These are phyloP conservation scores for Pestalotiopsis sp. DNA, from an alignment of 2,329 filamentous ascomycete genomes.

Conservation along the genomic window DNA sequence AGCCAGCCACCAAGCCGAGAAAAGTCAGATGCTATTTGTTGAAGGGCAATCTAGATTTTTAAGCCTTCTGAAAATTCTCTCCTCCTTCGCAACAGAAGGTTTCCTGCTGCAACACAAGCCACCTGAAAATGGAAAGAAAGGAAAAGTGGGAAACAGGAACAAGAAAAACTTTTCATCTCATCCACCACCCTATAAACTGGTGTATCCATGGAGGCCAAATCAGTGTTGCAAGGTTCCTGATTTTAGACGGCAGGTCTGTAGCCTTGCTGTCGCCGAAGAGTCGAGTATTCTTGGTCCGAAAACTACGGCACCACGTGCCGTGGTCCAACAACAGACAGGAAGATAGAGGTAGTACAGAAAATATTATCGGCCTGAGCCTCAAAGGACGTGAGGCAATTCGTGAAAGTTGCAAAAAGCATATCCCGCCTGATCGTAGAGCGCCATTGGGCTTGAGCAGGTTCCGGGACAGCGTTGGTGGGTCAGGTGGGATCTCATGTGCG, in stretches of 20 bases:
- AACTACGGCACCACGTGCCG: background rate
- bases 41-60: constrained; percentile 42
- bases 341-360: constrained; percentile 12
- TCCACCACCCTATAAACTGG: background rate
- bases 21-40: constrained; percentile 43
- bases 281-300: background rate
- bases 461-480: background rate
- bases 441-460: background rate
- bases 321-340: background rate
- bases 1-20: constrained; percentile 32
- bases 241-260: background rate
- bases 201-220: background rate
- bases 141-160: background rate
- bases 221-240: background rate
- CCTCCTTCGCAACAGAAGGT: constrained; percentile 22
- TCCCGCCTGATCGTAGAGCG: background rate
- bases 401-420: background rate
- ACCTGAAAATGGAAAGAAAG: background rate
- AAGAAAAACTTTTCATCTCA: constrained; percentile 1
- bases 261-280: background rate
- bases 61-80: constrained; percentile 33
- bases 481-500: background rate
- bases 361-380: background rate
- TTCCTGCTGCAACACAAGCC: background rate
- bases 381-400: background rate